Evolutionary conservation across 108 stramenopile genomes (phyloP).

Genomic region (Pseudonitzschia multistriata): DNA sequence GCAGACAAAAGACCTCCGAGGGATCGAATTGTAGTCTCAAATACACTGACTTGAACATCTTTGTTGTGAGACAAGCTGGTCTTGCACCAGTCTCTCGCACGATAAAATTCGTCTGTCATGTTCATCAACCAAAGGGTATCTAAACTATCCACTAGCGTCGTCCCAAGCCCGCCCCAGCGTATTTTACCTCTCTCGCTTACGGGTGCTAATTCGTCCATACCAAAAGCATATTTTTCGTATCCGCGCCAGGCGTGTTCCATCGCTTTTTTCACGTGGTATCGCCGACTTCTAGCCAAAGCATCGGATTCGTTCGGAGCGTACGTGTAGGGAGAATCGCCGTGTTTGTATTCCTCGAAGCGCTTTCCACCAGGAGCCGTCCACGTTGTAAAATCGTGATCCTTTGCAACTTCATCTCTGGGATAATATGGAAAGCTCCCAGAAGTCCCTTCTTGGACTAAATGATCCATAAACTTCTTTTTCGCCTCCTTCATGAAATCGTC

Average conservation of each 20-base stretch:
- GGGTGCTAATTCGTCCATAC: slow-evolving; percentile 81
- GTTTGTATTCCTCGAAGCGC: slow-evolving; percentile 66
- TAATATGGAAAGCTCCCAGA: slow-evolving; percentile 35
- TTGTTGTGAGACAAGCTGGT: slow-evolving; percentile 58
- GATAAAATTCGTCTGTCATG: slow-evolving; percentile 90
- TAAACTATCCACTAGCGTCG: slow-evolving; percentile 92
- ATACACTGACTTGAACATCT: slow-evolving; percentile 70
- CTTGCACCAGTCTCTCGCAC: slow-evolving; percentile 86
- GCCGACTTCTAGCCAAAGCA: slow-evolving; percentile 63
- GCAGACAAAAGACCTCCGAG: slow-evolving; percentile 94
- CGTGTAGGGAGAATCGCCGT: slow-evolving; percentile 27
- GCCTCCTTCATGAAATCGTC: no score
- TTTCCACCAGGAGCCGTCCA: slow-evolving; percentile 50
- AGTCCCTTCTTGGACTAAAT: slow-evolving; percentile 13
- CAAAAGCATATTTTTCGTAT: slow-evolving; percentile 78
- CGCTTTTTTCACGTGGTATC: slow-evolving; percentile 58
- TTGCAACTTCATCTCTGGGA: slow-evolving; percentile 18
- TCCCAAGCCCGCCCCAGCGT: slow-evolving; percentile 89
- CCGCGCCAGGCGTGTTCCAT: slow-evolving; percentile 78
- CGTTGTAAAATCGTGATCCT: slow-evolving; percentile 35
- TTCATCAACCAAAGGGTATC: slow-evolving; percentile 97
- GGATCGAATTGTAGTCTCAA: slow-evolving; percentile 97
- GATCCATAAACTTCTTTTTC: slow-evolving; percentile 14
- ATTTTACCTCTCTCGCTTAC: slow-evolving; percentile 35
- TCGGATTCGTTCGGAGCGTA: slow-evolving; percentile 42